Evolutionary conservation across 495 filamentous ascomycete species (phyloP).

Genomic region (Hypoxylon intermedium): DNA sequence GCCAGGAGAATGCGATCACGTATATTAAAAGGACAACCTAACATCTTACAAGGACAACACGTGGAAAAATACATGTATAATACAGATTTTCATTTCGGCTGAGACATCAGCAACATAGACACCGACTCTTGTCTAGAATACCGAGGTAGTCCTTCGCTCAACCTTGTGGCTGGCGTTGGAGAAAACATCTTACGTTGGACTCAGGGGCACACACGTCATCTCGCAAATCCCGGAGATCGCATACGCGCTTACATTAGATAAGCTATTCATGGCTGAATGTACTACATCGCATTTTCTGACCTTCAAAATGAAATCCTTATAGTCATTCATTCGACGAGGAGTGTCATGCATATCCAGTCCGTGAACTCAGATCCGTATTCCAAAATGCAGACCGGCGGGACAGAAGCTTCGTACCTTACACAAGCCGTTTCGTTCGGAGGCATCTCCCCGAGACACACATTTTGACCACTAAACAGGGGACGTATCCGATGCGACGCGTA

Average conservation of each 20-base stretch:
- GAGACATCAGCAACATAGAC: no score
- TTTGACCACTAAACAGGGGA: background rate
- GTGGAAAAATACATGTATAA: no score
- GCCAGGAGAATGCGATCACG: no score
- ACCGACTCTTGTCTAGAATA: no score
- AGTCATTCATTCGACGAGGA: no score
- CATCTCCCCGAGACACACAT: slow-evolving; percentile 8
- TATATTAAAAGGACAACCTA: no score
- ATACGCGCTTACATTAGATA: slow-evolving; percentile 15
- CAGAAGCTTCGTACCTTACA: background rate
- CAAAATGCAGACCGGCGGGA: background rate
- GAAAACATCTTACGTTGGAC: background rate
- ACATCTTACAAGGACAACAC: no score
- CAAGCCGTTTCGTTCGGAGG: background rate
- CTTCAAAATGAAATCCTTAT: no score
- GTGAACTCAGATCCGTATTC: background rate
- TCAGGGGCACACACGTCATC: slow-evolving; percentile 5
- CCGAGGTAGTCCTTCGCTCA: no score
- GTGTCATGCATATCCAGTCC: background rate
- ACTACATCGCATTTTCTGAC: slow-evolving; percentile 7
- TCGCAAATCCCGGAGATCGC: background rate
- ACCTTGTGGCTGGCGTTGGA: background rate
- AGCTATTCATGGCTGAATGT: background rate
- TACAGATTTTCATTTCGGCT: no score
- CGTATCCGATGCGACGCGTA: slow-evolving; percentile 4